Evolutionary conservation across 345 rosid species (phyloP), one percentile per base, ranked within the genome.

Genomic region (Geranium brycei): DNA sequence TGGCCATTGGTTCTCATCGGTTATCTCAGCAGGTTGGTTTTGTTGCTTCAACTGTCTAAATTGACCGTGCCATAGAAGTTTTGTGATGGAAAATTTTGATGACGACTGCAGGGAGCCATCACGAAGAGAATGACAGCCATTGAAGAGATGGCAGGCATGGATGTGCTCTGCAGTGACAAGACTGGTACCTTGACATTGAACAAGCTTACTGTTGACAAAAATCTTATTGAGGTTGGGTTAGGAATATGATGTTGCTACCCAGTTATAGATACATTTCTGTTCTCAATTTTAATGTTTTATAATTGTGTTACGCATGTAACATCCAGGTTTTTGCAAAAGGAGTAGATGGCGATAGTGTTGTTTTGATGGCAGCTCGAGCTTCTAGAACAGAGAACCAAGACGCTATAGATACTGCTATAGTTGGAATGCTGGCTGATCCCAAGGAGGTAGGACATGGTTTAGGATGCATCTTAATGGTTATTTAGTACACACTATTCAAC

Each of bases 141-240:
- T 59, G 99, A 93, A 74, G 99, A 90, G 79, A 93, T 93, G 99
- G 99, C 99, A 17, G 98, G 97, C 76, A 92, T 92, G 98, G 98
- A 92, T 71, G 98, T 92, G 69, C 96, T 92, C 69, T 89, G 97
- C 78, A 90, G 99, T 71, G 97, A 93, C 80, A 93, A 93, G 80
- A 93, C 99, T 2, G 97, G 99, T 67, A 90, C 99, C n/a, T 73
- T 93, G 77, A 90, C 99, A 13, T 71, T 93, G 79, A 93, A 93
- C 83, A 90, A 82, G 66, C 97, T 93, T 57, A 83, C 99, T 2
- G 97, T 93, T 8, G 99, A 93, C 81, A 93, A 86, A 67, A 93
- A 82, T 76, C 96, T 93, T 30, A 63, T 93, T n/a, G 97, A 93
- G 99, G 99, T 93, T 74, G 68, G 78, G 62, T 62, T 41, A 23